Evolutionary conservation across 371 early-diverging fungal genomes (phyloP), one percentile per base, ranked within the genome.

Genomic region (Mucor sp.): DNA sequence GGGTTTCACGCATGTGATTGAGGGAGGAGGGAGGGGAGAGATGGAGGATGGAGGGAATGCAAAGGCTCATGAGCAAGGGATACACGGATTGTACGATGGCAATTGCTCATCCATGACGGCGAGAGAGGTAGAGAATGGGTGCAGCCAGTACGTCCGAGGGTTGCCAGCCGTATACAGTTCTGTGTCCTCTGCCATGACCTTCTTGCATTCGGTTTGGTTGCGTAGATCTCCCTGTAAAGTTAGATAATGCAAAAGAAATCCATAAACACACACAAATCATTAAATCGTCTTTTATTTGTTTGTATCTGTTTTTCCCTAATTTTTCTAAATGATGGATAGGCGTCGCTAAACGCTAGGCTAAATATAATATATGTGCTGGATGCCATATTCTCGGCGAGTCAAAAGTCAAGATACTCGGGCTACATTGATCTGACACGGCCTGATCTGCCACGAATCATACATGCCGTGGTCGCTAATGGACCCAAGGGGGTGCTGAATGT

Each of bases 351-450:
- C 72, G 82, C 89, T 23, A 84, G 90, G 28, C 76, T 91, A 72
- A 91, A 91, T 79, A 82, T 93, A 12, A 78, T 93, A n/a, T 90
- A 90, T 68, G 87, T 91, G 2, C 70, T 93, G 55, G 92, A 93
- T 72, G 84, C 90, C 41, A 86, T 93, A 35, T 87, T 89, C 56
- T 80, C 83, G 8, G 80, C 83, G 33, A 83, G 89, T 62, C 75
- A 78, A 60, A 86, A 86, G 57, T 70, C 81, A 30, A 80, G 82
- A 35, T 85, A 84, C 44, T 65, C 78, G 8, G 82, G 84, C 6
- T 93, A 92, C 76, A 72, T 77, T 6, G 88, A 89, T 1, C 80
- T 90, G 41, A 79, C 92, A 28, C 82, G 78, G 28, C 77, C 72
- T 35, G 89, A 89, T 68, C 69, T 91, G 8, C 68, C 77, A 3